Base-by-base conservation (phyloP, 1,139 yeast species). In the Yamadazyma triangularis region DNA sequence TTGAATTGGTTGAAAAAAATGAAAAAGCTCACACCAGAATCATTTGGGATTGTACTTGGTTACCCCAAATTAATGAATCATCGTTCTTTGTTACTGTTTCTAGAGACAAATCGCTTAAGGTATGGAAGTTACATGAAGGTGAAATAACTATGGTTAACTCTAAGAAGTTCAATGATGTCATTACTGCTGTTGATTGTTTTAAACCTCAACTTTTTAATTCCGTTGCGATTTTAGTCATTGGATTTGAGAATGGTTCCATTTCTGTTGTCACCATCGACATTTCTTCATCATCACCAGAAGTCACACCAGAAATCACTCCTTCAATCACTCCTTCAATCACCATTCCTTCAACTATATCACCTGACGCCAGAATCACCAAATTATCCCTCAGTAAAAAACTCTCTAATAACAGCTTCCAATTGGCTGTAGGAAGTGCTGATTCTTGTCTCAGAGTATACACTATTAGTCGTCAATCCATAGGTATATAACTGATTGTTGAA, bases 21-120 rank as follows among this genome's bases (percentile, higher is more conserved):
- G 65, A 70, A 26, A 87, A 84, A 50, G 96, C 96, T 1, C 98
- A 93, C 50, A 59, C 82, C 7, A 77, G 97, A 57, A 91, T 93
- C 46, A 77, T 93, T 29, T 93, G 98, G 98, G 98, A 91, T 58
- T 81, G 94, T 51, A 73, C 84, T 21, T 91, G 96, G 96, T 62
- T 76, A 2, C 83, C 85, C 3, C 59, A 47, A 8, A 38, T 44
- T 4, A 37, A 43, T 13, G 56, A 57, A 4, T n/a, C n/a, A n/a
- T 5, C 6, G 5, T 56, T 55, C 19, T 89, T 91, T 49, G 64
- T 86, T 14, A 91, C 97, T 1, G 94, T 80, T 1, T 84, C 96
- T 3, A 76, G 99, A 56, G 99, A 93, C 54, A 85, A 78, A 50
- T 70, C 73, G 13, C 55, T 89, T 30, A 87, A 85, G 51, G 47